These are phyloP conservation scores for Pleomassaria siparia DNA, from an alignment of 2,329 filamentous ascomycete genomes.

Conservation along the genomic window DNA sequence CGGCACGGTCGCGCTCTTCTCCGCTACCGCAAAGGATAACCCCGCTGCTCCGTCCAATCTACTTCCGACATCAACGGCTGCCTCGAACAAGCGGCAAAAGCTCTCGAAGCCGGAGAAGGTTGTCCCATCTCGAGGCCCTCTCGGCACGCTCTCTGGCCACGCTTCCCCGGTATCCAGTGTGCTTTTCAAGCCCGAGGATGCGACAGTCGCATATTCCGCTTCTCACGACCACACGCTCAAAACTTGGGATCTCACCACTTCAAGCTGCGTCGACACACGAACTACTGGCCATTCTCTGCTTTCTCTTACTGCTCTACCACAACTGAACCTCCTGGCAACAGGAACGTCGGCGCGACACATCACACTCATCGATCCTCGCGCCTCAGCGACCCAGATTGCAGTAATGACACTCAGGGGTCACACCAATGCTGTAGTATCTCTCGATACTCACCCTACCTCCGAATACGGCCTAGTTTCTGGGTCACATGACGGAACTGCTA, in stretches of 20 bases:
- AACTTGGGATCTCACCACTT: conserved; percentile 87
- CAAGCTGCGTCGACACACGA: conserved; percentile 74
- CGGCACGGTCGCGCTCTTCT: conserved; percentile 85
- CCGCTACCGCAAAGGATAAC: conserved; percentile 72
- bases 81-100: conserved; percentile 75
- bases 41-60: conserved; percentile 71
- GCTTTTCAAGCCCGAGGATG: conserved; percentile 81
- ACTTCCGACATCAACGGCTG: conserved; percentile 65
- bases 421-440: conserved; percentile 68
- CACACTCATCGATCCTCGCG: conserved; percentile 88
- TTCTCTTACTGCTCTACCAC: conserved; percentile 72
- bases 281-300: conserved; percentile 83
- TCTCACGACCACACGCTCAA: conserved; percentile 89
- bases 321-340: conserved; percentile 65
- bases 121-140: conserved; percentile 74
- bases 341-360: conserved; percentile 86
- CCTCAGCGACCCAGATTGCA: conserved; percentile 71
- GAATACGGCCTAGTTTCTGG: conserved; percentile 83
- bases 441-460: conserved; percentile 64
- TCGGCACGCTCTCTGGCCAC: conserved; percentile 73
- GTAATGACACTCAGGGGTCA: conserved; percentile 93
- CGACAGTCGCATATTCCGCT: conserved; percentile 86
- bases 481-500: conserved; percentile 89
- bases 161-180: conserved; percentile 74
- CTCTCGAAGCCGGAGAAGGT: conserved; percentile 58